Conservation (phyloP, 495 filamentous ascomycete genomes). For the Xylaria venustula region DNA sequence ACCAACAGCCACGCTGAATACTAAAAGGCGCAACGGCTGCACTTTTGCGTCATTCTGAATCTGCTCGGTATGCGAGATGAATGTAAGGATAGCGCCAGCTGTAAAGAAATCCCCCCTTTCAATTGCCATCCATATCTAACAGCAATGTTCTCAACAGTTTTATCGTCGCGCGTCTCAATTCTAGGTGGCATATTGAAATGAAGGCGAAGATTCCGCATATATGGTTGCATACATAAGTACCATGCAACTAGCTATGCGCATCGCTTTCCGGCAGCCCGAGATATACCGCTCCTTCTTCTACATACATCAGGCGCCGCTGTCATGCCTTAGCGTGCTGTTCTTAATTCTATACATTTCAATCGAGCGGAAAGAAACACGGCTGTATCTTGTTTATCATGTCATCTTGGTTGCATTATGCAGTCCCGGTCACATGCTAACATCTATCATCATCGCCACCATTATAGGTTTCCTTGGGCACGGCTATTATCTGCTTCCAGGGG, state of each 20-base stretch:
- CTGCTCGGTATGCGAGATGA: background rate
- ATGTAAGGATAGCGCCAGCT: too few species aligned
- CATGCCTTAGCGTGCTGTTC: background rate
- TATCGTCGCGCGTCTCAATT: too few species aligned
- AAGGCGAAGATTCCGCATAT: background rate
- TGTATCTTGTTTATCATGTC: too few species aligned
- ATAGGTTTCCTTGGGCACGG: too few species aligned
- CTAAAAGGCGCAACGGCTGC: background rate
- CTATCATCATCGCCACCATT: too few species aligned
- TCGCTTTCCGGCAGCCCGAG: background rate
- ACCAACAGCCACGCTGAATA: constrained; percentile 6
- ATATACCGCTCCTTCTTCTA: background rate
- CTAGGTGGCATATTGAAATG: too few species aligned
- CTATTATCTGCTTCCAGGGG: too few species aligned
- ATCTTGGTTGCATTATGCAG: background rate
- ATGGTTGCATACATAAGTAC: background rate
- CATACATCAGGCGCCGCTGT: background rate
- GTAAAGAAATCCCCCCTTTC: too few species aligned
- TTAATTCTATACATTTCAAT: background rate
- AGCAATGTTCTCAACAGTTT: too few species aligned
- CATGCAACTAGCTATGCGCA: background rate
- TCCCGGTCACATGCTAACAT: background rate
- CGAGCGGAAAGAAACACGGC: too few species aligned
- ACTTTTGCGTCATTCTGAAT: background rate
- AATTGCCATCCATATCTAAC: too few species aligned